Percentiles rank a stretch among this genome's conserved stretches.
These are phyloP conservation scores for Emericellopsis atlantica DNA, from an alignment of 2,329 filamentous ascomycete species.

Conservation along the genomic window DNA sequence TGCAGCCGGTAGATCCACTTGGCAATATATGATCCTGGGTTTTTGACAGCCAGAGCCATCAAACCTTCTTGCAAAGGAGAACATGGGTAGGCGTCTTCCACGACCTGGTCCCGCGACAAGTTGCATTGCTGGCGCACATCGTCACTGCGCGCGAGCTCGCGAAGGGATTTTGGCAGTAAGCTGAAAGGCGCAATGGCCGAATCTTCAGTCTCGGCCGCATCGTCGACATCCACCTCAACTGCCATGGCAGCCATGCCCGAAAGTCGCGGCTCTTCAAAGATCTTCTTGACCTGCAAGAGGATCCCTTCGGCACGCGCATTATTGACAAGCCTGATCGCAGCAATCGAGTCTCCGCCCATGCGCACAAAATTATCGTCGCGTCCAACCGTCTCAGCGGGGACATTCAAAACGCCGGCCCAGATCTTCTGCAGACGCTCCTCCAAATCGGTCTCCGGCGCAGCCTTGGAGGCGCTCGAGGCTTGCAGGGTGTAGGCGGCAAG, in stretches of 20 bases:
- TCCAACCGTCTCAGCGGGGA: conserved; percentile 1
- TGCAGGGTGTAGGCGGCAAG: conserved; percentile 11
- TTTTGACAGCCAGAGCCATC: conserved; percentile 30
- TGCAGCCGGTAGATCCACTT: conserved; percentile 10
- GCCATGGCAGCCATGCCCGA: conserved; percentile 5
- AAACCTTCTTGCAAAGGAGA: conserved; percentile 35
- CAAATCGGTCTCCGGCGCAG: conserved; percentile 6
- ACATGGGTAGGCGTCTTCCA: conserved; percentile 36
- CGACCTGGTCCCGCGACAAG: conserved; percentile 3
- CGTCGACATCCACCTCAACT: background rate
- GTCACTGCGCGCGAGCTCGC: background rate
- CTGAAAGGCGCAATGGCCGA: background rate
- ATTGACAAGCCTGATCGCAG: conserved; percentile 5
- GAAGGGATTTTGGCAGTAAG: background rate
- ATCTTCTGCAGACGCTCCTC: conserved; percentile 18
- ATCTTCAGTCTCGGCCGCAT: background rate
- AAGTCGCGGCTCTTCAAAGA: conserved; percentile 5
- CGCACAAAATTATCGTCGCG: conserved; percentile 4
- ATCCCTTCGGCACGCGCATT: background rate
- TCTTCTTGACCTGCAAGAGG: conserved; percentile 5
- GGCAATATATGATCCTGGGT: conserved; percentile 17
- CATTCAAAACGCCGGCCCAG: conserved; percentile 8
- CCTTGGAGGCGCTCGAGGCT: conserved; percentile 6
- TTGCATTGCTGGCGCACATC: background rate
- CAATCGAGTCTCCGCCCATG: conserved; percentile 8